Evolutionary conservation across 1,284 basidiomycete species (phyloP).

Genomic region (Acaromyces ingoldii): DNA sequence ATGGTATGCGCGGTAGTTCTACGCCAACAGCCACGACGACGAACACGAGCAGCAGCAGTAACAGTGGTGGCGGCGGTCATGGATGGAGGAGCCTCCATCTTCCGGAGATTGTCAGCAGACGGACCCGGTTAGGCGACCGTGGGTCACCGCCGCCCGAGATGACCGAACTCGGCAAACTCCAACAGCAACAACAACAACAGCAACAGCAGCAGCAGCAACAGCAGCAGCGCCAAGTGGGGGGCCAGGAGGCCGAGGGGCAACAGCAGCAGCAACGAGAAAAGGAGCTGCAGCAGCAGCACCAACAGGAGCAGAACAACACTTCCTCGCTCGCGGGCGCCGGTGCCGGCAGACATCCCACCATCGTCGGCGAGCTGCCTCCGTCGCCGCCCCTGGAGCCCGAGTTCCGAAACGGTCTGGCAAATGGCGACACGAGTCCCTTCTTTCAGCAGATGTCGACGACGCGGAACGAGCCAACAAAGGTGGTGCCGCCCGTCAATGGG

Average conservation of each 20-base stretch:
- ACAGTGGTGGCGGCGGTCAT: too few relatives aligned
- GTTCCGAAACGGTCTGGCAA: conserved; percentile 8
- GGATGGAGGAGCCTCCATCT: conserved; percentile 21
- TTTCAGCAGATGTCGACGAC: neutral
- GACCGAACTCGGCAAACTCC: too few relatives aligned
- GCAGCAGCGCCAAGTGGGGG: neutral
- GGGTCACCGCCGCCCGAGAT: neutral
- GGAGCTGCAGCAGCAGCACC: too few relatives aligned
- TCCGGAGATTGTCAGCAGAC: conserved; percentile 37
- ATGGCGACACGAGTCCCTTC: neutral
- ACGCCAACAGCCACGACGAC: too few relatives aligned
- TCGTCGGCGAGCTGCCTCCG: conserved; percentile 40
- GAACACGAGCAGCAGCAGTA: too few relatives aligned
- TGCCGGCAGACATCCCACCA: too few relatives aligned
- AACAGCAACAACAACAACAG: too few relatives aligned
- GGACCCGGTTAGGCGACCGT: conserved; percentile 7
- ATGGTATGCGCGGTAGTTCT: too few relatives aligned
- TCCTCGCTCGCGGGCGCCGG: too few relatives aligned
- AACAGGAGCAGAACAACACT: too few relatives aligned
- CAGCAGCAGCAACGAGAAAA: neutral
- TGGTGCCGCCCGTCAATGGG: too few relatives aligned
- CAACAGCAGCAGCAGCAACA: too few relatives aligned
- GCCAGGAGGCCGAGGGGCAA: neutral
- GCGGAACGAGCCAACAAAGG: neutral
- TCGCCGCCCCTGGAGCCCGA: conserved; percentile 39